Evolutionary conservation across 352 stramenopile genomes (phyloP), one percentile per base, ranked within the genome.

Genomic region (Phytopythium oedochilum): DNA sequence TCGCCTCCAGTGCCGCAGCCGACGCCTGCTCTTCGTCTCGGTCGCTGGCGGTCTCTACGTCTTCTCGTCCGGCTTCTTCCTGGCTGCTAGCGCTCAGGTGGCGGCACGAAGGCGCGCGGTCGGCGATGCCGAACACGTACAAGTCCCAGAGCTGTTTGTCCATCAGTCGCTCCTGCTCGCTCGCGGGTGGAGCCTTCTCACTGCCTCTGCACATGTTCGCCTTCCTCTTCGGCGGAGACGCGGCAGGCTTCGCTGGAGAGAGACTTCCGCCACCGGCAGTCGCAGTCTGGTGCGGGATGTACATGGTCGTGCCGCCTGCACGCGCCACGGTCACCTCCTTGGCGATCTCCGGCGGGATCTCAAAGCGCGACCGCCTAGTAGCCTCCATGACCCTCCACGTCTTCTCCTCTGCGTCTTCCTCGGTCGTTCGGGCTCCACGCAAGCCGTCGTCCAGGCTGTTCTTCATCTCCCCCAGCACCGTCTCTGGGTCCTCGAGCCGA

Each of bases 121-220:
- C 59, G 18, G 74, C 69, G 51, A 88, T 84, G 10, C 77, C 77
- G 48, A 79, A 82, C 38, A 66, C 58, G 42, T 78, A 88, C 49
- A 88, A 59, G 32, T 88, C 68, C 58, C 64, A 71, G 15, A 88
- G 63, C 48, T 88, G 74, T 25, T 86, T 77, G 45, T 88, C 75
- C 54, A 85, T 68, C 22, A 70, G 40, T 26, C 67, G 59, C 14
- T 83, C 73, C 6, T 72, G 59, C 5, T 70, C 44, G 5, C 49
- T 17, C 18, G 15, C 32, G 10, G 34, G 0, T 39, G 43, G 3
- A 46, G 55, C 10, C 43, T 17, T 39, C n/a, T n/a, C n/a, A n/a
- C n/a, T n/a, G n/a, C n/a, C n/a, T n/a, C n/a, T n/a, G n/a, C n/a
- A n/a, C n/a, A n/a, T n/a, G 59, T 58, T 45, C 52, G 44, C 22